Percentiles rank a stretch among this genome's conserved stretches.
Evolutionary conservation across 164 flowering plant genomes (phyloP).

Genomic region (Magnolia changhungtana): DNA sequence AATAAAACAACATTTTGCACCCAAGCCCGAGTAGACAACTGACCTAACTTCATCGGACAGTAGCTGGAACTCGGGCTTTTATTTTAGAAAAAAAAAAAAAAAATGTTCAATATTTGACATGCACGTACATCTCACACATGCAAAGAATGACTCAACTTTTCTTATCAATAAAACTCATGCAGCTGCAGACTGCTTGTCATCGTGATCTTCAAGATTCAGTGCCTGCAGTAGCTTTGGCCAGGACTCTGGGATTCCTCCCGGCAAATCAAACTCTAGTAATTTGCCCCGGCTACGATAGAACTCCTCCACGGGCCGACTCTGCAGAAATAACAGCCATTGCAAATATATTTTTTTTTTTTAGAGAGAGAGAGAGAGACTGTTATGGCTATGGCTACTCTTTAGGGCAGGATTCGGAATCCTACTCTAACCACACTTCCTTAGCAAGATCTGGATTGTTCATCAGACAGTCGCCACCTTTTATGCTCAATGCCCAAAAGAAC

Average conservation of each 20-base stretch:
- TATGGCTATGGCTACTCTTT: too few species aligned
- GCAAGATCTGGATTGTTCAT: not conserved
- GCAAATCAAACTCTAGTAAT: conserved; percentile 79
- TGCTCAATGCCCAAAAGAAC: not conserved
- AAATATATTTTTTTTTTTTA: too few species aligned
- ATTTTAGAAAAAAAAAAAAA: not conserved
- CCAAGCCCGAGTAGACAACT: not conserved
- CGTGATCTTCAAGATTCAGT: conserved; percentile 61
- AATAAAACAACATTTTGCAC: not conserved
- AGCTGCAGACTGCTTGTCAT: conserved; percentile 52
- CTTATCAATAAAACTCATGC: conserved; percentile 18
- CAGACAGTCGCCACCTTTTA: not conserved
- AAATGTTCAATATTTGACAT: not conserved
- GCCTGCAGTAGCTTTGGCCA: conserved; percentile 87
- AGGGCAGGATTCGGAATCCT: too few species aligned
- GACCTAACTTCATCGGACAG: not conserved
- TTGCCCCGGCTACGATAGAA: conserved; percentile 72
- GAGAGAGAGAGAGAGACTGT: too few species aligned
- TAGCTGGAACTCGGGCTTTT: not conserved
- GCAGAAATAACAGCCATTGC: conserved; percentile 21
- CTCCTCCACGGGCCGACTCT: conserved; percentile 86
- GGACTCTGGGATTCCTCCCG: conserved; percentile 93
- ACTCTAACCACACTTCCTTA: not conserved
- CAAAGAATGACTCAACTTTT: conserved; percentile 22
- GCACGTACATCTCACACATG: not conserved